A percentile compares a stretch with the other conserved stretches of the same genome.
Conservation (phyloP, 2,329 filamentous ascomycete genomes). For the Emmonsia crescens region DNA sequence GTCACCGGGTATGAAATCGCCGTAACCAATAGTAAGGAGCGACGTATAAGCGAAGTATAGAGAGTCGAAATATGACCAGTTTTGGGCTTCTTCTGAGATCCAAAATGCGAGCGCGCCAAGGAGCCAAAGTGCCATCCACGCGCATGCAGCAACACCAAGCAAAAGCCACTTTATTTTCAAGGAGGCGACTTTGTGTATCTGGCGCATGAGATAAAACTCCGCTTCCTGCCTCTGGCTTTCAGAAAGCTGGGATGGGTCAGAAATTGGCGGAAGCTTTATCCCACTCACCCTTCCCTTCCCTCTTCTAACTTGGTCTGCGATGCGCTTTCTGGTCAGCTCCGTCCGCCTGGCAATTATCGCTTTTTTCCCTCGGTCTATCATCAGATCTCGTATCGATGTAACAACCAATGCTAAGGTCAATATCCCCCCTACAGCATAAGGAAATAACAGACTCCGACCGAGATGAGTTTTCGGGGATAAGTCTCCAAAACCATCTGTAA, state of each 20-base stretch:
- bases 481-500: conserved; percentile 28
- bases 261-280: conserved; percentile 1
- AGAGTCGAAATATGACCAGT: conserved; percentile 30
- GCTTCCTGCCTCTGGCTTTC: conserved; percentile 20
- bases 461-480: conserved; percentile 23
- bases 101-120: conserved; percentile 29
- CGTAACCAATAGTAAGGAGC: conserved; percentile 32
- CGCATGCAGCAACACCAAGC: conserved; percentile 25
- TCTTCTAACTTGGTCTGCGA: conserved; percentile 19
- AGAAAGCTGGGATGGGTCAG: conserved; percentile 11
- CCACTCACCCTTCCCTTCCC: conserved; percentile 10
- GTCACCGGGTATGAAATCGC: conserved; percentile 24
- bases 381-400: conserved; percentile 26
- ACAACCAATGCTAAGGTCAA: conserved; percentile 26
- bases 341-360: conserved; percentile 26
- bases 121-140: conserved; percentile 36
- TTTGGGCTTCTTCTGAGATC: conserved; percentile 21
- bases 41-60: conserved; percentile 31
- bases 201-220: conserved; percentile 38
- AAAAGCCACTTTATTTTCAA: conserved; percentile 34
- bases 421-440: conserved; percentile 27
- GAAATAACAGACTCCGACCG: conserved; percentile 25
- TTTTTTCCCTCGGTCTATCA: conserved; percentile 29
- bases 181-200: conserved; percentile 33
- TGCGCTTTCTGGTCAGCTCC: conserved; percentile 23